Percentiles rank a stretch among this genome's conserved stretches.
Evolutionary conservation across 169 alveolate species (phyloP).

Genomic region (Plasmodium reichenowi): DNA sequence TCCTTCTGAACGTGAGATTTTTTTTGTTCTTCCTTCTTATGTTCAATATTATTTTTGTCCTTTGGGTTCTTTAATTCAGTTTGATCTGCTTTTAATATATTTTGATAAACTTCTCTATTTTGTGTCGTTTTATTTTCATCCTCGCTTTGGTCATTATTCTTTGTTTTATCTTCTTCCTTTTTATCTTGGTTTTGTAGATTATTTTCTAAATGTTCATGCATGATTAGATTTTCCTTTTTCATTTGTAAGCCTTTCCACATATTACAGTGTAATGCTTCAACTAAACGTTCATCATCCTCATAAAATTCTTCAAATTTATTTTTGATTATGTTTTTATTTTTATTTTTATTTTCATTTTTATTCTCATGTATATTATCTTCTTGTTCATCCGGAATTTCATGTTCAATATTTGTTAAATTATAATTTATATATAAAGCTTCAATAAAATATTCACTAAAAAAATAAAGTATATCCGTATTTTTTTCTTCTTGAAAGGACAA

Average conservation of each 20-base stretch:
- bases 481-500: constrained; percentile 25
- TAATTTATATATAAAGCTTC: constrained; percentile 63
- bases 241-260: constrained; percentile 66
- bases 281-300: constrained; percentile 49
- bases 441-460: constrained; percentile 64
- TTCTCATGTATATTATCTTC: neutral
- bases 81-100: neutral
- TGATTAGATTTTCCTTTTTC: constrained; percentile 19
- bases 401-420: neutral
- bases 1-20: neutral
- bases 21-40: too few species aligned
- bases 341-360: neutral
- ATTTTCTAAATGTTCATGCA: neutral
- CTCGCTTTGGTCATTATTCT: neutral
- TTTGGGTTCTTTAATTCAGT: neutral
- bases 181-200: neutral
- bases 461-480: constrained; percentile 20
- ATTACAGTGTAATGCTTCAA: constrained; percentile 68
- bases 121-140: neutral
- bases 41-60: neutral
- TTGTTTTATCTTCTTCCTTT: neutral
- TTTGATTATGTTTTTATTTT: constrained; percentile 2
- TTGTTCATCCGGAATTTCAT: neutral
- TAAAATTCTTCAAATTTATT: constrained; percentile 12
- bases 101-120: neutral